phyloP scores from a whole-genome alignment of 1,139 yeast genomes.

The Geotrichum bryndzae region DNA sequence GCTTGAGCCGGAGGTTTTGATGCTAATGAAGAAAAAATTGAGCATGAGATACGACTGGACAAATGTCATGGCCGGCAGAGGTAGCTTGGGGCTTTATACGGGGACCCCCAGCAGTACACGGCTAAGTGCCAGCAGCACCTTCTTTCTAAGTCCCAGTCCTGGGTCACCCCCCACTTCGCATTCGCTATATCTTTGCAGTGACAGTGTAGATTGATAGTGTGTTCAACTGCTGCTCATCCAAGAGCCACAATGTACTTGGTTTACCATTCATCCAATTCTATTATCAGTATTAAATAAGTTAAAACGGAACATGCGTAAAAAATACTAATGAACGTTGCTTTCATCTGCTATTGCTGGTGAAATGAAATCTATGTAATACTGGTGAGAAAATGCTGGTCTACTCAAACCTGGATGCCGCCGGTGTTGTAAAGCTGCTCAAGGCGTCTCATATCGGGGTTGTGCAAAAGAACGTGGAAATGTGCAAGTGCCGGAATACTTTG shows the following conservation, averaged over 20 bases:
- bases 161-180: not conserved
- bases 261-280: not conserved
- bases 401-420: constrained; percentile 15
- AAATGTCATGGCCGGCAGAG: not conserved
- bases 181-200: not conserved
- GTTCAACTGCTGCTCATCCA: not conserved
- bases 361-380: not conserved
- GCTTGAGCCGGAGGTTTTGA: not conserved
- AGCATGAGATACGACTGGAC: not conserved
- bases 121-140: not conserved
- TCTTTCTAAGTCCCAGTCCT: not conserved
- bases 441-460: constrained; percentile 24
- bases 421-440: constrained; percentile 19
- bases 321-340: not conserved
- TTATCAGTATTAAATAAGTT: not conserved
- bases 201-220: not conserved
- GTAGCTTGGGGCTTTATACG: not conserved
- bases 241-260: not conserved
- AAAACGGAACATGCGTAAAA: not conserved
- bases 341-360: not conserved
- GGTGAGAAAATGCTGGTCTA: not conserved
- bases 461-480: constrained; percentile 38
- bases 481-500: constrained; percentile 39
- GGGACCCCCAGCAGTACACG: not conserved
- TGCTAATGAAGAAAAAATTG: not conserved